Evolutionary conservation across 2,329 filamentous ascomycete genomes (phyloP), one percentile per base, ranked within the genome.

Genomic region (Aspergillus uvarum): DNA sequence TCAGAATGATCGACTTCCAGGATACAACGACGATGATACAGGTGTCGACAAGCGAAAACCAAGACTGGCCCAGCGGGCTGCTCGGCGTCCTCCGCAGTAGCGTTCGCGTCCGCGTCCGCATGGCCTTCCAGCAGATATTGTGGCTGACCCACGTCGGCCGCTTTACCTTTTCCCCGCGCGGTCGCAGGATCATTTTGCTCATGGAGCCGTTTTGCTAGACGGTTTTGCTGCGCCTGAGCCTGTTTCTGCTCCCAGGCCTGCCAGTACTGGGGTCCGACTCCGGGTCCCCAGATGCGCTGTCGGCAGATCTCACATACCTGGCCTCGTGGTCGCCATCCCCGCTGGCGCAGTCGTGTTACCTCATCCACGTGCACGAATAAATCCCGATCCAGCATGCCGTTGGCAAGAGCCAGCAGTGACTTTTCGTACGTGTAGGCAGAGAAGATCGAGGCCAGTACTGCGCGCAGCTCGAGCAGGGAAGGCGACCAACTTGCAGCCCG

Each of bases 381-480:
- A 69, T 95, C 95, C 66, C 92, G 89, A 63, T 96, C 93, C 0
- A 99, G 82, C 58, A 99, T 87, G 4, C 89, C 85, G 72, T 94
- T 96, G 0, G 95, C 92, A 3, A 99, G 85, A 1, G 85, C 83
- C 21, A 99, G 83, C 16, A 99, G 90, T 0, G 90, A 93, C 73
- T 94, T 91, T 75, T 99, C 95, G 72, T 98, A 97, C 0, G 92
- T 89, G 73, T 99, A 99, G 0, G 95, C 94, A 0, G 94, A 88
- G 77, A 99, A 98, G 58, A 99, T 94, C 12, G 93, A 95, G 1
- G 87, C 82, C 2, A 99, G 84, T 0, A 98, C 93, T 6, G 86
- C 85, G 49, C 95, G 89, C 3, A 99, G 83, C 72, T 98, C 92
- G 1, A 91, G 89, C 1, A 99, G 82, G 12, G 90, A 96, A 0